These are phyloP conservation scores for Polygonum aviculare DNA, from an alignment of 148 eudicot genomes.

Conservation along the genomic window DNA sequence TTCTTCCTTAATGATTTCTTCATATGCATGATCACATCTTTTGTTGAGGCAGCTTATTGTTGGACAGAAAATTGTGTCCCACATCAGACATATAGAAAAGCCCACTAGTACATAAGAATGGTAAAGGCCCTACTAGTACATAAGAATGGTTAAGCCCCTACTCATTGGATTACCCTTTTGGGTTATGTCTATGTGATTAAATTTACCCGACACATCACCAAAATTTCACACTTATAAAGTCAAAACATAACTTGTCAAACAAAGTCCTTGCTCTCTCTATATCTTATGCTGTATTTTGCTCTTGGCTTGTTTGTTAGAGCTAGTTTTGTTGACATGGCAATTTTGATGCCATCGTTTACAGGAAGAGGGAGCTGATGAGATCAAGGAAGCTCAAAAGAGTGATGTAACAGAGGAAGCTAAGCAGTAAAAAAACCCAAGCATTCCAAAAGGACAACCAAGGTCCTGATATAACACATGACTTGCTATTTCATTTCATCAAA, in stretches of 20 bases:
- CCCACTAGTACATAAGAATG: too few relatives aligned
- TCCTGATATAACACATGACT: neutral
- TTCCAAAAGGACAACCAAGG: neutral
- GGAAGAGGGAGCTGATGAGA: slow-evolving; percentile 8
- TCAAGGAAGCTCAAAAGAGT: slow-evolving; percentile 10
- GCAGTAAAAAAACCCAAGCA: neutral
- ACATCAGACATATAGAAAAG: too few relatives aligned
- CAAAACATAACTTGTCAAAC: too few relatives aligned
- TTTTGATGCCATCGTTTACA: neutral
- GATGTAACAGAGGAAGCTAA: neutral
- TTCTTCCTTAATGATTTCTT: neutral
- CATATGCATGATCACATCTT: neutral
- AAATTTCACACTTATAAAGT: too few relatives aligned
- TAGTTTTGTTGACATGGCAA: neutral
- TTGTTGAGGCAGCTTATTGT: too few relatives aligned
- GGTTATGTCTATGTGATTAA: too few relatives aligned
- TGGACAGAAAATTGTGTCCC: too few relatives aligned
- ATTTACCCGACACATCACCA: too few relatives aligned
- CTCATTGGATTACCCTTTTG: too few relatives aligned
- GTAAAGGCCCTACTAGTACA: too few relatives aligned
- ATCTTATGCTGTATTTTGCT: neutral
- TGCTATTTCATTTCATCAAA: neutral
- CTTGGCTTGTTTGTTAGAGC: neutral
- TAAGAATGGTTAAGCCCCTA: too few relatives aligned
- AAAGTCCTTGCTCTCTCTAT: neutral